Evolutionary conservation across 202 grass and related monocot genomes (phyloP), one percentile per base, ranked within the genome.

Genomic region (Panicum hallii): DNA sequence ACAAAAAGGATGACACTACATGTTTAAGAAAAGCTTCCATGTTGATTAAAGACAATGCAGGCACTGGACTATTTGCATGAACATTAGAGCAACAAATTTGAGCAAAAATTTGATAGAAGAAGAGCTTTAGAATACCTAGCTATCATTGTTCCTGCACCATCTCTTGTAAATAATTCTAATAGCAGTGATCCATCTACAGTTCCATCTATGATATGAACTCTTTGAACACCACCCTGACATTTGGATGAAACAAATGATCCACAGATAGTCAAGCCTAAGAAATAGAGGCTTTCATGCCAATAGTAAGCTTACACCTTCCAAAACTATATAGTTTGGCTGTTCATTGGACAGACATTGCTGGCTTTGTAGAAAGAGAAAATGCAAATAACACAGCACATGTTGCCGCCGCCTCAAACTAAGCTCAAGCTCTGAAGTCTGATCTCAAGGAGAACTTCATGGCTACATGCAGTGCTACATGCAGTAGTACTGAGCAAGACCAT

Each of bases 91-190:
- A 78, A 69, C 23, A 72, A 56, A 42, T 61, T 77, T 78, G 34
- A 73, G 6, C 2, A 58, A 78, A 45, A 81, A 43, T 34, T 26
- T 26, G 62, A 17, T 26, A 80, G 20, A 79, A 14, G 20, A 75
- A 19, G 26, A 82, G 6, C n/a, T 78, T 64, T 15, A 70, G 7
- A 66, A 75, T 86, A 97, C 95, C 92, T 93, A 75, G 95, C 95
- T 67, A 97, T 92, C 95, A 97, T 97, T 74, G 90, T 95, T 83
- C 95, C 92, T 23, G 90, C 83, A 64, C 95, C 95, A 93, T 97
- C 95, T 91, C 95, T 94, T 49, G 95, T 94, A 91, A 94, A 97
- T 77, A 97, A 83, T 89, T 98, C 95, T 83, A 98, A 84, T 70
- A 98, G 87, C 62, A 98, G 79, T 47, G 89, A 88, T 65, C 95